Evolutionary conservation across 495 filamentous ascomycete species (phyloP).

Genomic region (Penicillium verhagenii): DNA sequence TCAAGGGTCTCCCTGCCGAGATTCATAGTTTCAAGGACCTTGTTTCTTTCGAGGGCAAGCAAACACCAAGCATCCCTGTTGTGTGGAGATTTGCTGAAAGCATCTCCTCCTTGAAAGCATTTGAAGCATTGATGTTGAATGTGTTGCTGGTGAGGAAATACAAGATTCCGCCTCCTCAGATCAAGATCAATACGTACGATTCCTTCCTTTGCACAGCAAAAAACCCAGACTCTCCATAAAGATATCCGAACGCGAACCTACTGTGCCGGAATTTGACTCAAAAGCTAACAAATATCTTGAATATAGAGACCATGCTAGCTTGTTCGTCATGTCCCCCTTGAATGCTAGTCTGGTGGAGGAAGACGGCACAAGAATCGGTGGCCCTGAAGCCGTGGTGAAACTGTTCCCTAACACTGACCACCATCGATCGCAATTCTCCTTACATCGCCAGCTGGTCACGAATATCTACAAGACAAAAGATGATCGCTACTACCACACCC

Average conservation of each 20-base stretch:
- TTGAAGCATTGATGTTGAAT: neutral
- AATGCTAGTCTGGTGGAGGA: neutral
- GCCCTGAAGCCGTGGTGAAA: no score
- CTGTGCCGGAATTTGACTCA: no score
- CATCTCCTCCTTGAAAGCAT: neutral
- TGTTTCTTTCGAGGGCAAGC: neutral
- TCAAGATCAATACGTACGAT: no score
- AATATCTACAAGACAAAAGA: neutral
- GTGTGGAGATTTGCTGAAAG: neutral
- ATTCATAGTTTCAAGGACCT: neutral
- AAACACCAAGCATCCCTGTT: neutral
- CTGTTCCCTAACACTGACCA: neutral
- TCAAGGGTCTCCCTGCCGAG: neutral
- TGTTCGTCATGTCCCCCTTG: neutral
- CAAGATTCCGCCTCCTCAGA: no score
- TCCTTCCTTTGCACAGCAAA: no score
- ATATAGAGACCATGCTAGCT: neutral
- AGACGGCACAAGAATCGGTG: no score
- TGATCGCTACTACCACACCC: neutral
- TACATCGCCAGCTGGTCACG: neutral
- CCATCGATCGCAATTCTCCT: neutral
- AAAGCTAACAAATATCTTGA: no score
- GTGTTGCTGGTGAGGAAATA: neutral
- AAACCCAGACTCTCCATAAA: no score
- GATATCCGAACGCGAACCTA: no score